Evolutionary conservation across 371 early-diverging fungal species (phyloP).

Genomic region (Mortierella sp.): DNA sequence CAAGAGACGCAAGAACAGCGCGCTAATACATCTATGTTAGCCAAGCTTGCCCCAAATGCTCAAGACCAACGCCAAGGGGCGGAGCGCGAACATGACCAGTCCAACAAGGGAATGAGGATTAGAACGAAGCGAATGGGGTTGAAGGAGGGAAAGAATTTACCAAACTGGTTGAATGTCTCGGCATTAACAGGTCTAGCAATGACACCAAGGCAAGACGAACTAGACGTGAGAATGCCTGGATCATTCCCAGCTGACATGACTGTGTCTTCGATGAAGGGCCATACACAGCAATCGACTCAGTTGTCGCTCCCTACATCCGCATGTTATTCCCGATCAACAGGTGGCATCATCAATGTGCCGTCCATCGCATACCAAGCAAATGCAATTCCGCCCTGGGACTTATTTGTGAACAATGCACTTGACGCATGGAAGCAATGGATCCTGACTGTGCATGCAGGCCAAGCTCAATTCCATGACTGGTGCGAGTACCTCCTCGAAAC

Average conservation of each 20-base stretch:
- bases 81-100: not conserved
- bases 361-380: constrained; percentile 18
- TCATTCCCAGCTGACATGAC: constrained; percentile 9
- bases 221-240: constrained; percentile 19
- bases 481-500: constrained; percentile 40
- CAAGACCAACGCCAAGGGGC: not conserved
- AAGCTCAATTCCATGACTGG: constrained; percentile 48
- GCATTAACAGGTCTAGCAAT: constrained; percentile 25
- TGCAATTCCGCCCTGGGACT: constrained; percentile 14
- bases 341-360: constrained; percentile 8
- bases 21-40: not conserved
- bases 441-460: constrained; percentile 38
- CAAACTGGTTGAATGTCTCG: constrained; percentile 24
- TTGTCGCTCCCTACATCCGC: constrained; percentile 3
- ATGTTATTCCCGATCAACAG: not conserved
- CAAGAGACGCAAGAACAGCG: constrained; percentile 14
- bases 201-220: constrained; percentile 7
- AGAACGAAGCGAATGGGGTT: constrained; percentile 33
- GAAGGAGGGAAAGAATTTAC: constrained; percentile 29
- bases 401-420: constrained; percentile 26
- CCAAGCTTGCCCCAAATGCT: not conserved
- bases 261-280: not conserved
- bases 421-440: constrained; percentile 52
- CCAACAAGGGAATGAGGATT: constrained; percentile 21
- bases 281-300: constrained; percentile 1